These are phyloP conservation scores for Coix lacrymajobi DNA, from an alignment of 176 grass and related monocot genomes.

Conservation along the genomic window DNA sequence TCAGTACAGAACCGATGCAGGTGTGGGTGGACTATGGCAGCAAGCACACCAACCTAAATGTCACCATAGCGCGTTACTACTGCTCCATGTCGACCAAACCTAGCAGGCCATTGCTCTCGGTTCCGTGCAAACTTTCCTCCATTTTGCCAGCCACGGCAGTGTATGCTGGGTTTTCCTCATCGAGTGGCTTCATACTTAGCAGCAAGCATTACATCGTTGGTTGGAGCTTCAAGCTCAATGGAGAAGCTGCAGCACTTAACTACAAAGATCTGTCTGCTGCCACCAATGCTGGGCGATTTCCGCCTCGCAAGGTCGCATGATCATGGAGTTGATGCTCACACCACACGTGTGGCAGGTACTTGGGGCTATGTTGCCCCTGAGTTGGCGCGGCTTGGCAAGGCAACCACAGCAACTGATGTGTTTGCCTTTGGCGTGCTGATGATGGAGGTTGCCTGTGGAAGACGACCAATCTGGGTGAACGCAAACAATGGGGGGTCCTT, in stretches of 20 bases:
- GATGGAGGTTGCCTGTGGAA: too few relatives aligned
- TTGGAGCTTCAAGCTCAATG: conserved; percentile 42
- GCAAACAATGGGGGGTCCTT: not conserved
- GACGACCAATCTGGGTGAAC: too few relatives aligned
- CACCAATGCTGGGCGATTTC: not conserved
- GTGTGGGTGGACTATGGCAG: conserved; percentile 43
- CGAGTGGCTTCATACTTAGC: not conserved
- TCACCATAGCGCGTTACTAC: conserved; percentile 4
- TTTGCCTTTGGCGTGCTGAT: not conserved
- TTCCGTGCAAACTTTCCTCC: not conserved
- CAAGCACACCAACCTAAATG: not conserved
- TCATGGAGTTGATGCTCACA: not conserved
- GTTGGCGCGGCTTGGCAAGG: not conserved
- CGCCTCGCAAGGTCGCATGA: not conserved
- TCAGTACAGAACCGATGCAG: not conserved
- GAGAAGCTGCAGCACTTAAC: not conserved
- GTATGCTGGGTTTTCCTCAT: conserved; percentile 27
- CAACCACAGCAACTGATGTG: not conserved
- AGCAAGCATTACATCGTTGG: conserved; percentile 23
- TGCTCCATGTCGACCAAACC: not conserved
- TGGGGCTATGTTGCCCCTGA: not conserved
- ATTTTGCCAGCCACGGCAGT: not conserved
- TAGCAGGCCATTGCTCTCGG: not conserved
- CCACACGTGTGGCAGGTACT: not conserved
- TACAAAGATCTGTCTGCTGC: too few relatives aligned